Base-by-base conservation (phyloP, 2,329 filamentous ascomycete species). In the Apiospora pterosperma region DNA sequence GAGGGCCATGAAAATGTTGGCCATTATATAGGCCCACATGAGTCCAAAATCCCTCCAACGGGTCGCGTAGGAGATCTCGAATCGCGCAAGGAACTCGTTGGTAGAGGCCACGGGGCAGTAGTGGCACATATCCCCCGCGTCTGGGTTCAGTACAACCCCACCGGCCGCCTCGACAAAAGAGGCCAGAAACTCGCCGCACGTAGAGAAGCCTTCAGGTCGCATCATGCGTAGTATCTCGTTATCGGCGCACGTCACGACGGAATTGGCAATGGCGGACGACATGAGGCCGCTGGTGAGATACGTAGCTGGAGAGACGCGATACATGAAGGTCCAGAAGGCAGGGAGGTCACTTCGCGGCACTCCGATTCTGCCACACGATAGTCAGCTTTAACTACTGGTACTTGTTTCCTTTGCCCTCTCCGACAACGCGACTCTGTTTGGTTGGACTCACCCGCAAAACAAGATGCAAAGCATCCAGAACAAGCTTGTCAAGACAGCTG, bases 361-460 rank as follows among this genome's bases (percentile, higher is more conserved):
- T n/a, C n/a, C n/a, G n/a, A n/a, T n/a, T n/a, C n/a, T n/a, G n/a
- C n/a, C n/a, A n/a, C n/a, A n/a, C n/a, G n/a, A n/a, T n/a, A n/a
- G n/a, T n/a, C n/a, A n/a, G n/a, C n/a, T n/a, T n/a, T n/a, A n/a
- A n/a, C n/a, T n/a, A n/a, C n/a, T n/a, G n/a, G n/a, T n/a, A n/a
- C n/a, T n/a, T n/a, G n/a, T n/a, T n/a, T n/a, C n/a, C n/a, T n/a
- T n/a, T n/a, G n/a, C n/a, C n/a, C n/a, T n/a, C n/a, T n/a, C n/a
- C n/a, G n/a, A n/a, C n/a, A n/a, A n/a, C n/a, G n/a, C n/a, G n/a
- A n/a, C n/a, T n/a, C n/a, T n/a, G n/a, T n/a, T n/a, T n/a, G n/a
- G n/a, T n/a, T n/a, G 11, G 93, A 85, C 21, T 94, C 88, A 69
- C 92, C 92, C 79, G 92, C n/a, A 93, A 82, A 94, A 93, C 34